These are phyloP conservation scores for Pulveroboletus sp. DNA, from an alignment of 768 basidiomycete genomes.

Conservation along the genomic window DNA sequence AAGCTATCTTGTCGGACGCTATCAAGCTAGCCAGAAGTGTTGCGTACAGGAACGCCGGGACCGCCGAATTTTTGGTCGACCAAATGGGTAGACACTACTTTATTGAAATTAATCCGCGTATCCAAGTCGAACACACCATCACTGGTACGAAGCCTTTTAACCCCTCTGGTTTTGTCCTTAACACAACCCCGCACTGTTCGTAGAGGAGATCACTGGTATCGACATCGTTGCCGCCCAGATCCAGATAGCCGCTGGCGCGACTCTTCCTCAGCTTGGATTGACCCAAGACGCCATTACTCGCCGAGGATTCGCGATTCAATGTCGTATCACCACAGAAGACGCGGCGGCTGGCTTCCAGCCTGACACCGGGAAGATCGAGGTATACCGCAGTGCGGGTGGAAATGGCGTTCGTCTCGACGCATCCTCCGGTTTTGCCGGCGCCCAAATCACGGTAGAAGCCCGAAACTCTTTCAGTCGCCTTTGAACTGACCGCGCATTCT, in stretches of 20 bases:
- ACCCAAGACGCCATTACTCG: slow-evolving; percentile 94
- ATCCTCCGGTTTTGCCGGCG: slow-evolving; percentile 95
- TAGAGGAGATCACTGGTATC: slow-evolving; percentile 99
- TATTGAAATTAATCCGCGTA: slow-evolving; percentile 99
- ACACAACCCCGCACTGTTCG: background rate
- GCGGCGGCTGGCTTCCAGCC: slow-evolving; percentile 91
- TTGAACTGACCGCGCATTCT: background rate
- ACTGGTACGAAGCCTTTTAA: slow-evolving; percentile 58
- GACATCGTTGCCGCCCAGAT: slow-evolving; percentile 99
- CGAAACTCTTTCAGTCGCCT: background rate
- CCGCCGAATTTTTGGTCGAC: slow-evolving; percentile 97
- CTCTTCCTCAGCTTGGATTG: slow-evolving; percentile 90
- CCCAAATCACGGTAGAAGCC: slow-evolving; percentile 85
- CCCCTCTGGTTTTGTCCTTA: background rate
- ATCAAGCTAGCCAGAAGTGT: slow-evolving; percentile 94
- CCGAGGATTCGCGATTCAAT: slow-evolving; percentile 97
- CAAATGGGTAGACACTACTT: slow-evolving; percentile 96
- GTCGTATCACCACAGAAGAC: slow-evolving; percentile 98
- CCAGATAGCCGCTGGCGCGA: slow-evolving; percentile 98
- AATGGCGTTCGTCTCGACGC: slow-evolving; percentile 98
- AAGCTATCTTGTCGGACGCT: slow-evolving; percentile 84
- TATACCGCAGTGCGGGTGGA: slow-evolving; percentile 97
- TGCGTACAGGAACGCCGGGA: slow-evolving; percentile 94
- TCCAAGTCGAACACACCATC: slow-evolving; percentile 99
- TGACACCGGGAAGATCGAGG: slow-evolving; percentile 98